A percentile compares a stretch with the other conserved stretches of the same genome.
Conservation (phyloP, 495 filamentous ascomycete species). For the Neurospora sp. region DNA sequence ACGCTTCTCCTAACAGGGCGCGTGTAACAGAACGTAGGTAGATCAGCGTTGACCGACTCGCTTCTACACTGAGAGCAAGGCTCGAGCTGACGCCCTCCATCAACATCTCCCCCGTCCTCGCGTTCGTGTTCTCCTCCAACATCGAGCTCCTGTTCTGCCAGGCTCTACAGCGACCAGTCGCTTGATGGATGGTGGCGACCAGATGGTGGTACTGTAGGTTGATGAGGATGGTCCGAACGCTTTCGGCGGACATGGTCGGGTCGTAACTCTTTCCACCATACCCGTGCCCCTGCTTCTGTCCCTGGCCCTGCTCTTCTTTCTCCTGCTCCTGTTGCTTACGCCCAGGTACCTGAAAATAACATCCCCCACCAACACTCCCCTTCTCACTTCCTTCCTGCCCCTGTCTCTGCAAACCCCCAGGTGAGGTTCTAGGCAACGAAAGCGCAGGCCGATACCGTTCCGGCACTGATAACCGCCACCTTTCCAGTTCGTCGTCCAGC, state of each 20-base stretch:
- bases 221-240: slow-evolving; percentile 36
- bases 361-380: too few relatives aligned
- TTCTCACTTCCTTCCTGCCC: too few relatives aligned
- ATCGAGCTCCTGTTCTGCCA: slow-evolving; percentile 1
- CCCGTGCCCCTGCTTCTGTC: too few relatives aligned
- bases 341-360: too few relatives aligned
- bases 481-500: slow-evolving; percentile 42
- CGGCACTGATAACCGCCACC: slow-evolving; percentile 39
- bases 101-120: slow-evolving; percentile 10
- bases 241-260: background rate
- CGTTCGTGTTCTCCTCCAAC: slow-evolving; percentile 1
- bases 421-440: slow-evolving; percentile 26
- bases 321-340: too few relatives aligned
- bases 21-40: slow-evolving; percentile 33
- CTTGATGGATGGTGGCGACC: slow-evolving; percentile 41
- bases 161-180: slow-evolving; percentile 37
- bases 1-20: slow-evolving; percentile 33
- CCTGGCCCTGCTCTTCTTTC: too few relatives aligned
- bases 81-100: slow-evolving; percentile 40
- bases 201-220: slow-evolving; percentile 43
- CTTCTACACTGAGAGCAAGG: slow-evolving; percentile 40
- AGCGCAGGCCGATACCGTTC: slow-evolving; percentile 32
- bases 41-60: slow-evolving; percentile 40
- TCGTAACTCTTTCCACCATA: background rate
- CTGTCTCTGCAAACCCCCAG: too few relatives aligned